phyloP scores from a whole-genome alignment of 1,284 basidiomycete genomes.

The Meripilus lineatus region DNA sequence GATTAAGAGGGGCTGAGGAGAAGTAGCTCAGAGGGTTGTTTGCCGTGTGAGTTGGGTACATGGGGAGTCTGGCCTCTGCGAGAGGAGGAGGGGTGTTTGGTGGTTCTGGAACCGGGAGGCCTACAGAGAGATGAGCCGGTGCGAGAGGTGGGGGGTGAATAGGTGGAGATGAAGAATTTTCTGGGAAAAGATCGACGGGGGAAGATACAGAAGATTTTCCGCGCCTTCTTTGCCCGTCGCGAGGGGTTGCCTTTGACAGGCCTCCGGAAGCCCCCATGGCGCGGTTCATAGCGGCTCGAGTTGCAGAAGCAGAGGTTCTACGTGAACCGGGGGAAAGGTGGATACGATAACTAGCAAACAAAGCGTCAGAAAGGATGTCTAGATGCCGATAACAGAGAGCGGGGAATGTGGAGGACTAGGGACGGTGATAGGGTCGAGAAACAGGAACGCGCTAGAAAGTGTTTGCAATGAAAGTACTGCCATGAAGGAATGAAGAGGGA shows the following conservation, averaged over 20 bases:
- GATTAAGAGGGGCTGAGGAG: not conserved
- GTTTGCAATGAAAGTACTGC: too few relatives aligned
- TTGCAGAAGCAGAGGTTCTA: conserved; percentile 45
- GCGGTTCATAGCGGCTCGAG: conserved; percentile 39
- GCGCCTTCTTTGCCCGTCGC: too few relatives aligned
- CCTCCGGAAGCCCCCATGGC: conserved; percentile 11
- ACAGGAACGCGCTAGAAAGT: too few relatives aligned
- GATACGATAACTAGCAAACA: conserved; percentile 58
- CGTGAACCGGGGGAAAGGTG: conserved; percentile 70
- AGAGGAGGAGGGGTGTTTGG: conserved; percentile 29
- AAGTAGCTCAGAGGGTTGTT: too few relatives aligned
- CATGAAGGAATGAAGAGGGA: too few relatives aligned
- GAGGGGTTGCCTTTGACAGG: too few relatives aligned
- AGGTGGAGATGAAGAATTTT: not conserved
- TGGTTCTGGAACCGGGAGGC: conserved; percentile 15
- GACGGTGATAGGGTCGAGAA: too few relatives aligned
- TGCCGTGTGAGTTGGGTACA: too few relatives aligned
- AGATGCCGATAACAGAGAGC: not conserved
- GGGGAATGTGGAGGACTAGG: not conserved
- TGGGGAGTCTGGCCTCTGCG: conserved; percentile 12
- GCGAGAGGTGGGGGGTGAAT: not conserved
- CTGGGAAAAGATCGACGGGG: conserved; percentile 3
- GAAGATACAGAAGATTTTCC: conserved; percentile 7
- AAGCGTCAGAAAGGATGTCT: too few relatives aligned
- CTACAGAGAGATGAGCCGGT: not conserved